A percentile compares a stretch with the other conserved stretches of the same genome.
These are phyloP conservation scores for Yamagishiella unicocca DNA, from an alignment of 139 green algal species.

Conservation along the genomic window DNA sequence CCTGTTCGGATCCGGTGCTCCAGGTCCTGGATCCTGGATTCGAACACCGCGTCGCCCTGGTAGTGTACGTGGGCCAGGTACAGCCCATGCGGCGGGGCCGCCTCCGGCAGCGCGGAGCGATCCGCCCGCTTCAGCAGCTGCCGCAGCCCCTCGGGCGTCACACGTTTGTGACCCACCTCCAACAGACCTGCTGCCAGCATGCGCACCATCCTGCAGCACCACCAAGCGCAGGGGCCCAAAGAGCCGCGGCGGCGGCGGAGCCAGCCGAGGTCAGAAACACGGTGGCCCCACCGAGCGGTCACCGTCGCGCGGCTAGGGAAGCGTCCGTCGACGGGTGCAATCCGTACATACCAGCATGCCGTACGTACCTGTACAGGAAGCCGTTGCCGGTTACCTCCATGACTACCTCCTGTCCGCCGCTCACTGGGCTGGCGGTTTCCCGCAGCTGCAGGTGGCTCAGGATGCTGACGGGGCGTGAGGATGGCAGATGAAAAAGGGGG, in stretches of 20 bases:
- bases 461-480: no score
- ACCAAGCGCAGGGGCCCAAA: background rate
- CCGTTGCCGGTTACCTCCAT: constrained; percentile 44
- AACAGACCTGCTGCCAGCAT: constrained; percentile 57
- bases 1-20: background rate
- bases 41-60: constrained; percentile 10
- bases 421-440: constrained; percentile 27
- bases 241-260: background rate
- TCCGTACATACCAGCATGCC: background rate
- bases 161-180: constrained; percentile 59
- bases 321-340: no score
- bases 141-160: constrained; percentile 24
- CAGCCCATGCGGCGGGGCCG: constrained; percentile 57
- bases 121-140: constrained; percentile 37
- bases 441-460: constrained; percentile 2
- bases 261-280: background rate
- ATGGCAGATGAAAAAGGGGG: no score
- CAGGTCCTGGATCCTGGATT: constrained; percentile 9
- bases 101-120: constrained; percentile 47
- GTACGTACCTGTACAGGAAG: constrained; percentile 39
- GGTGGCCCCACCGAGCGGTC: background rate
- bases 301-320: background rate
- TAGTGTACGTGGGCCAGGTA: constrained; percentile 52
- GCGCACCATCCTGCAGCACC: constrained; percentile 35
- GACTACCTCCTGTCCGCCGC: constrained; percentile 47